phyloP scores from a whole-genome alignment of 2,329 filamentous ascomycete genomes.

The Tothia fuscella region DNA sequence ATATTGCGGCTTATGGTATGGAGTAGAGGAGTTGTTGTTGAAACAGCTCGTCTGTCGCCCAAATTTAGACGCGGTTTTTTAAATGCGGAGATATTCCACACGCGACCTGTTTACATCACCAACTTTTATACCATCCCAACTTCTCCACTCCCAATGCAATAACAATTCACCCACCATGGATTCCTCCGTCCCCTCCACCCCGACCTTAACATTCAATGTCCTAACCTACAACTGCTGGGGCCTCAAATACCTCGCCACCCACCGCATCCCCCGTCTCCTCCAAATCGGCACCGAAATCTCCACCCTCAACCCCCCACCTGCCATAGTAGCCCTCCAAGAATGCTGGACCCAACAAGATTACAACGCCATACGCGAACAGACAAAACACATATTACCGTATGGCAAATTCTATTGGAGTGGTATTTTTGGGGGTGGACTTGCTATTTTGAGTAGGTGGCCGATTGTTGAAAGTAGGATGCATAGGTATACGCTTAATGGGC shows the following conservation, averaged over 20 bases:
- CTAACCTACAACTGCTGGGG: slow-evolving; percentile 96
- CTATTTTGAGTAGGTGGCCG: slow-evolving; percentile 82
- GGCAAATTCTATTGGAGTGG: slow-evolving; percentile 90
- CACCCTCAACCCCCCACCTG: slow-evolving; percentile 51
- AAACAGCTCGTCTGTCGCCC: too few relatives aligned
- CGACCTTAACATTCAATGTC: slow-evolving; percentile 46
- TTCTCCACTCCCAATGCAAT: too few relatives aligned
- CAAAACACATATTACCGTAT: slow-evolving; percentile 64
- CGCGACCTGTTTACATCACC: too few relatives aligned
- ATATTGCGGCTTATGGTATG: too few relatives aligned
- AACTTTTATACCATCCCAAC: too few relatives aligned
- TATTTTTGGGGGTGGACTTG: slow-evolving; percentile 79
- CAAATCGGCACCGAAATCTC: slow-evolving; percentile 79
- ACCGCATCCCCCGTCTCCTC: slow-evolving; percentile 62
- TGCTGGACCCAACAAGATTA: slow-evolving; percentile 87
- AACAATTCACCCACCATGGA: not conserved
- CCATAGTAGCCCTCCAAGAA: slow-evolving; percentile 90
- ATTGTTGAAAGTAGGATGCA: slow-evolving; percentile 83
- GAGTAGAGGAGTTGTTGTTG: too few relatives aligned
- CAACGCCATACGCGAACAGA: slow-evolving; percentile 60
- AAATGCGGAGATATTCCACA: too few relatives aligned
- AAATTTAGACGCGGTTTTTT: too few relatives aligned
- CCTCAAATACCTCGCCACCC: slow-evolving; percentile 71
- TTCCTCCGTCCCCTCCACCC: not conserved
- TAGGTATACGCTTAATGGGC: slow-evolving; percentile 79